Evolutionary conservation across 306 rosid genomes (phyloP), one percentile per base, ranked within the genome.

Genomic region (Vigna radiata): DNA sequence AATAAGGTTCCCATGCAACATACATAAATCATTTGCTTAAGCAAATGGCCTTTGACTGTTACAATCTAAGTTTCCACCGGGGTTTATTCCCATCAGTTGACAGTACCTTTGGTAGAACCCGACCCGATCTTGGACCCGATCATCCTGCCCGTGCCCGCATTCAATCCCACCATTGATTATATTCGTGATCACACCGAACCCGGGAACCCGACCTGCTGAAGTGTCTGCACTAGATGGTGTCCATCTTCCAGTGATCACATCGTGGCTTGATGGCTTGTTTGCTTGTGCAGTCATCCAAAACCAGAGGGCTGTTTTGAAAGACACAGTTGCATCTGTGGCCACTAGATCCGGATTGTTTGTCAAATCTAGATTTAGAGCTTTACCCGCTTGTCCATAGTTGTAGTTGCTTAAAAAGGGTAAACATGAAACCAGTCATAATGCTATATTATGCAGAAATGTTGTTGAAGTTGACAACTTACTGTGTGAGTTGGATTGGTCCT

Each of bases 271-370:
- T 3, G 97, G 97, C 81, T 91, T 91, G 76, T 83, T 87, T 44
- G 52, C 81, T 25, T 89, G 94, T 25, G 88, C 54, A 8, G 92
- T 91, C 94, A 91, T 89, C 97, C 97, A 91, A 49, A 91, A 91
- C 96, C 94, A 91, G 7, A 91, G 5, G 11, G 94, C 94, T 9
- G 93, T 79, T 73, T 81, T 91, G 84, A 91, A 91, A 9, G 96
- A 77, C 6, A 85, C 68, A 0, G 49, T 49, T 4, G 94, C 23
- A 46, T 88, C 64, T 4, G 88, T 75, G 6, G 91, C 83, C 0
- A 91, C 94, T 5, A 79, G 52, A 44, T 89, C 89, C 0, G 97
- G 97, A 75, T 86, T 76, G 83, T 70, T 82, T 7, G 88, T 13
- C 23, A 91, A 68, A 52, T 86, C 84, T 68, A 18, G 17, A 0